Evolutionary conservation across 2,329 filamentous ascomycete species (phyloP), one percentile per base, ranked within the genome.

Genomic region (Monosporascus sp.): DNA sequence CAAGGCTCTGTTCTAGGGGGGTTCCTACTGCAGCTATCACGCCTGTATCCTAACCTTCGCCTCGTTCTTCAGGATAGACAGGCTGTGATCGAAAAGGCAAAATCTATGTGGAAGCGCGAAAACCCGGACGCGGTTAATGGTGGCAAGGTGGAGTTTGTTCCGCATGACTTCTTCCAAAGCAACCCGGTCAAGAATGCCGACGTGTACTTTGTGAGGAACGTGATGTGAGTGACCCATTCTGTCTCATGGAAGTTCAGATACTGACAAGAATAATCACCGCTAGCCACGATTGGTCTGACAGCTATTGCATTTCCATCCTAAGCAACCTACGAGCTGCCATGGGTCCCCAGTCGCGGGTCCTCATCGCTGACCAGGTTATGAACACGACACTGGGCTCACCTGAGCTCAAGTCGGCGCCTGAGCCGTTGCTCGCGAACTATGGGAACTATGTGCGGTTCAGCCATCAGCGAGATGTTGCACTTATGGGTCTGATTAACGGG

Each of bases 361-460:
- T 65, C 52, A 52, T 59, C n/a, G 47, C 59, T 49, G 65, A 68
- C n/a, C 64, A 65, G 48, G 65, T 69, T 8, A 69, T 67, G 65
- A 67, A 68, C 54, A 66, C 64, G 17, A 65, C 64, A 11, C 49
- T 61, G 5, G 65, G 65, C 6, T 56, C 50, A 47, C 42, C 55
- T 2, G 59, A 63, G 41, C 50, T 66, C 8, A 44, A 47, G 1
- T 44, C 59, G 5, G 65, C 65, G 8, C 65, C 65, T 11, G 37
- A 48, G 6, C 60, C 64, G 2, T 55, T 68, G 2, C 61, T 61
- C 17, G 65, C 65, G 9, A 68, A 68, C 49, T 67, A 65, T 52
- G 65, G 65, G 14, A 63, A 62, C 51, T 60, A 61, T 51, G 57
- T 58, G n/a, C 54, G 65, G 5, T 68, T 61, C 53, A 58, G 53